Conservation (phyloP, 2,329 filamentous ascomycete species). For the Leptodontidium sp. region DNA sequence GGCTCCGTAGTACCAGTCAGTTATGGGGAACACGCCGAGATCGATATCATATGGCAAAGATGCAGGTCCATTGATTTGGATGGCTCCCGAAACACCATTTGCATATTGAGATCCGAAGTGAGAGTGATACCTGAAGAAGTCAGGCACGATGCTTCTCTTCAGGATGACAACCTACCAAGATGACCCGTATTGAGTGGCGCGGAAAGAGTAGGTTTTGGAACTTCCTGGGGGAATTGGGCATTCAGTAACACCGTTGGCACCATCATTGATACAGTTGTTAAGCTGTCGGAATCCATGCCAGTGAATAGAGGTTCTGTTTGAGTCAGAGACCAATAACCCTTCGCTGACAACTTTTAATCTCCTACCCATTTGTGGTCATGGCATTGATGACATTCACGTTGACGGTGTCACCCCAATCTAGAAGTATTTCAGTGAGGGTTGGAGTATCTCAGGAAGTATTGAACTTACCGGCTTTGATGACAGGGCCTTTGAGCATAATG, state of each 20-base stretch:
- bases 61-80: slow-evolving; percentile 67
- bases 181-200: slow-evolving; percentile 52
- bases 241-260: slow-evolving; percentile 60
- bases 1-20: slow-evolving; percentile 33
- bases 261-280: slow-evolving; percentile 53
- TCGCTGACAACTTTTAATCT: slow-evolving; percentile 38
- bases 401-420: slow-evolving; percentile 49
- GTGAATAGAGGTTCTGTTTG: slow-evolving; percentile 51
- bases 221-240: slow-evolving; percentile 66
- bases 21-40: slow-evolving; percentile 54
- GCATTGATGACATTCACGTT: slow-evolving; percentile 72
- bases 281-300: slow-evolving; percentile 57
- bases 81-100: slow-evolving; percentile 64
- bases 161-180: slow-evolving; percentile 50
- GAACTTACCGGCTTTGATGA: slow-evolving; percentile 42
- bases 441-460: neutral
- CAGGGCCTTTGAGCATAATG: slow-evolving; percentile 36
- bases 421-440: neutral
- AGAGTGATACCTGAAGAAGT: slow-evolving; percentile 57
- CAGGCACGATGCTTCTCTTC: neutral
- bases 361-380: slow-evolving; percentile 57
- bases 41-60: slow-evolving; percentile 67
- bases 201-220: slow-evolving; percentile 37
- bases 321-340: slow-evolving; percentile 35
- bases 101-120: slow-evolving; percentile 56